Evolutionary conservation across 305 asterid species (phyloP).

Genomic region (Plantago rigida): DNA sequence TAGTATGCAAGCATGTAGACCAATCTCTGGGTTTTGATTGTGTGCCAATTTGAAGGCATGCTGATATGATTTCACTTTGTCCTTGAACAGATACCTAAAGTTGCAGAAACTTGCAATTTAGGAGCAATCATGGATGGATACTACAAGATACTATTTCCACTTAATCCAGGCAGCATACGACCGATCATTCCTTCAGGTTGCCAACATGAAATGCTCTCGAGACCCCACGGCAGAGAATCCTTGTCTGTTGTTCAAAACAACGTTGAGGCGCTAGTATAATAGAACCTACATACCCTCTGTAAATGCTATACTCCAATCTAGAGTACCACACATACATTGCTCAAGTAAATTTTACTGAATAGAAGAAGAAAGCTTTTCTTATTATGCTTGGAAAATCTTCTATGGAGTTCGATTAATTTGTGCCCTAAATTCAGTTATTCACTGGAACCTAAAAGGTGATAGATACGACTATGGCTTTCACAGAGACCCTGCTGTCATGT

Average conservation of each 20-base stretch:
- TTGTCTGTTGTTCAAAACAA: slow-evolving; percentile 24
- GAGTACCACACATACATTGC: neutral
- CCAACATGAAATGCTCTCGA: slow-evolving; percentile 40
- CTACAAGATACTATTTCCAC: slow-evolving; percentile 70
- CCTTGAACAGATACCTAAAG: slow-evolving; percentile 61
- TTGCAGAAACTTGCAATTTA: slow-evolving; percentile 79
- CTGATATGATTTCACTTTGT: neutral
- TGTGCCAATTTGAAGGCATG: no score
- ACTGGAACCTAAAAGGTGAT: no score
- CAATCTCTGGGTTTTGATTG: no score
- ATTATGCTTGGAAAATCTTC: no score
- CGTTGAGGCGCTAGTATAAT: slow-evolving; percentile 27
- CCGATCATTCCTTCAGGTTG: slow-evolving; percentile 55
- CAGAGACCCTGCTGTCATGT: no score
- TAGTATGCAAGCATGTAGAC: no score
- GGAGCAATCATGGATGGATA: slow-evolving; percentile 76
- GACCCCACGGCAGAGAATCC: slow-evolving; percentile 51
- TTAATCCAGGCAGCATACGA: slow-evolving; percentile 69
- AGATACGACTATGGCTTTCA: no score
- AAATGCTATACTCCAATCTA: neutral
- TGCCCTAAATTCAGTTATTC: no score
- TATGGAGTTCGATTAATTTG: no score
- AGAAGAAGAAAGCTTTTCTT: no score
- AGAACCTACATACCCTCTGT: slow-evolving; percentile 14
- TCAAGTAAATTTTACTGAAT: neutral